Evolutionary conservation across 1,284 basidiomycete genomes (phyloP), one percentile per base, ranked within the genome.

Genomic region (Irpex sp.): DNA sequence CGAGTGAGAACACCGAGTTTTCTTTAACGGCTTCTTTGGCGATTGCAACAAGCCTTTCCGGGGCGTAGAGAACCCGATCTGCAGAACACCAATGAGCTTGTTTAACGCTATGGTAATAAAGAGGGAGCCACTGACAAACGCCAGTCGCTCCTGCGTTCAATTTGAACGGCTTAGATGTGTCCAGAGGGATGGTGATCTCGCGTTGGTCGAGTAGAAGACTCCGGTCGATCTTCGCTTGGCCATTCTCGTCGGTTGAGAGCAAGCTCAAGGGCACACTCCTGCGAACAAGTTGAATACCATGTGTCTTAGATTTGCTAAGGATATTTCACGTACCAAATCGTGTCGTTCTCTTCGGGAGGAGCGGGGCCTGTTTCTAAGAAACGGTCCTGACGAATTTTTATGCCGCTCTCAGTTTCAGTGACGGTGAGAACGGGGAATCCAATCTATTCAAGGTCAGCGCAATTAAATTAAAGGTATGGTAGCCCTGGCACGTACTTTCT

Each of bases 71-170:
- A 39, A 97, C 95, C 57, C 95, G 92, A 76, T 91, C 92, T 93
- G 33, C 11, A 17, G 21, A 15, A 13, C 3, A 7, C 4, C 31
- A 1, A 13, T 58, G 19, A 59, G 50, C 47, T 61, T 7, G 56
- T n/a, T 59, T 7, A 56, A 53, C 26, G 4, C 26, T 26, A 26
- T 3, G 26, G 17, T 33, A 26, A 19, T 4, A 26, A 37, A 19
- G 13, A 35, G 19, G 15, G 5, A 43, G 36, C 5, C 21, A 79
- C 92, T 68, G 69, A 93, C 92, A 98, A 70, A 97, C 93, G 68
- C 96, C 95, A 61, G 87, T 85, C 1, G 94, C 95, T 60, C 90
- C 91, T 13, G 89, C 90, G 74, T 98, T 99, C 64, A 99, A 80
- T 78, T 98, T 97, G 76, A 87, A 91, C 31, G 88, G 82, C 71